These are phyloP conservation scores for Nemania abortiva DNA, from an alignment of 2,329 filamentous ascomycete genomes.

Conservation along the genomic window DNA sequence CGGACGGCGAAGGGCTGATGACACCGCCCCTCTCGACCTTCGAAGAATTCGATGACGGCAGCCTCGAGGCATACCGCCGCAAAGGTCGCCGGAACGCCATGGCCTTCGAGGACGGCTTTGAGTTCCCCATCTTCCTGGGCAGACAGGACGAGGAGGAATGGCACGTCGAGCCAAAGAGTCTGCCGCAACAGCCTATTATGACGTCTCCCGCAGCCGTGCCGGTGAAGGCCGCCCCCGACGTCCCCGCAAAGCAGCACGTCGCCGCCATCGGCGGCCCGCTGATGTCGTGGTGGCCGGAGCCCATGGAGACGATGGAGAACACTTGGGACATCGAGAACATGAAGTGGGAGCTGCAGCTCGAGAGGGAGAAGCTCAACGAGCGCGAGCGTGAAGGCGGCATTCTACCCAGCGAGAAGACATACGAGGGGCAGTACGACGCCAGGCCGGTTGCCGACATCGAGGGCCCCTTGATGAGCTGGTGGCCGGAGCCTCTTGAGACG, in stretches of 20 bases:
- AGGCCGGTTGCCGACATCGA: slow-evolving; percentile 40
- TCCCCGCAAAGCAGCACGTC: slow-evolving; percentile 23
- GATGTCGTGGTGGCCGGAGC: slow-evolving; percentile 51
- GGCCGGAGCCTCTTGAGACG: slow-evolving; percentile 41
- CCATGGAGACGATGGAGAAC: slow-evolving; percentile 43
- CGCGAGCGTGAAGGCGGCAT: slow-evolving; percentile 24
- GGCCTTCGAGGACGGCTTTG: slow-evolving; percentile 44
- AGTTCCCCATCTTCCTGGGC: slow-evolving; percentile 50
- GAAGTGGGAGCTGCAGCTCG: slow-evolving; percentile 26
- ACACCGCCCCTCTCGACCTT: slow-evolving; percentile 30
- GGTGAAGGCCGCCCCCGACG: slow-evolving; percentile 12
- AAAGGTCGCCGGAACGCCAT: slow-evolving; percentile 42
- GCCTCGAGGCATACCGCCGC: slow-evolving; percentile 33
- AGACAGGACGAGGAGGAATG: slow-evolving; percentile 43
- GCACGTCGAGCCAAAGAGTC: not conserved
- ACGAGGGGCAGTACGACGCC: slow-evolving; percentile 21
- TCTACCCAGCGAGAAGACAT: not conserved
- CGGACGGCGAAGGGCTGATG: slow-evolving; percentile 36
- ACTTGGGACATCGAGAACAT: slow-evolving; percentile 41
- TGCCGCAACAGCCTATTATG: too few relatives aligned
- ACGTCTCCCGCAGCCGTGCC: not conserved
- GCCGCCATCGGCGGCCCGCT: slow-evolving; percentile 42
- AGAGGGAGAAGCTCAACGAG: slow-evolving; percentile 27
- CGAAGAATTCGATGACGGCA: slow-evolving; percentile 1
- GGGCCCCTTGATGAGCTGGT: slow-evolving; percentile 47